phyloP scores from a whole-genome alignment of 768 basidiomycete genomes.

The Favolaschia claudopus region DNA sequence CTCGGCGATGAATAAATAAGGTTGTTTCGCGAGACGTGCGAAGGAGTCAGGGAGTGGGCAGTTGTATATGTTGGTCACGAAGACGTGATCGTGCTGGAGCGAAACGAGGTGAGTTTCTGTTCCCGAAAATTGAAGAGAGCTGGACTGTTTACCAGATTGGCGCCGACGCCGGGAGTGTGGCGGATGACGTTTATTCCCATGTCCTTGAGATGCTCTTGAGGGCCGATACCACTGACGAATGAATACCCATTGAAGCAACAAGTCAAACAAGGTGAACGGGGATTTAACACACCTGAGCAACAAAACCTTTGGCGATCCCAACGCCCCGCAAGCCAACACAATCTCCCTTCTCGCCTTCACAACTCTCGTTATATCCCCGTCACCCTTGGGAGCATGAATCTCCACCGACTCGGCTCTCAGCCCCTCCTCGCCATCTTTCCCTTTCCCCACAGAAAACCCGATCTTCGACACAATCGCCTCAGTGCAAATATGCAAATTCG shows the following conservation, averaged over 20 bases:
- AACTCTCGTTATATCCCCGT: neutral
- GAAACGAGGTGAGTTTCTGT: neutral
- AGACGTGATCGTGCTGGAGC: constrained; percentile 11
- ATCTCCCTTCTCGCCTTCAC: constrained; percentile 6
- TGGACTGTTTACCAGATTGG: constrained; percentile 4
- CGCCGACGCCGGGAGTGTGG: constrained; percentile 3
- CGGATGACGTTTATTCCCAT: constrained; percentile 7
- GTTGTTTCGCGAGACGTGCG: no score
- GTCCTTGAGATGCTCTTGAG: neutral
- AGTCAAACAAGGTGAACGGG: neutral
- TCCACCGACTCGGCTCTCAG: neutral
- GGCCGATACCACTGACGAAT: constrained; percentile 6
- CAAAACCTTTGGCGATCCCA: constrained; percentile 3
- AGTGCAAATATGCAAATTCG: constrained; percentile 23
- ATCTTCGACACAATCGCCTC: constrained; percentile 18
- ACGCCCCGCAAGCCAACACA: constrained; percentile 4
- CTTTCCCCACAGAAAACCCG: no score
- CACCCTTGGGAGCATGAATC: neutral
- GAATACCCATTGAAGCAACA: neutral
- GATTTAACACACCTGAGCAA: constrained; percentile 3
- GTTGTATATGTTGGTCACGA: neutral
- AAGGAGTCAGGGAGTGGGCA: constrained; percentile 12
- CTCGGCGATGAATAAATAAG: no score
- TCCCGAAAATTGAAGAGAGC: neutral
- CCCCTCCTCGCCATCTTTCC: no score